phyloP scores from a whole-genome alignment of 495 filamentous ascomycete species.

The Penicillium lividum region DNA sequence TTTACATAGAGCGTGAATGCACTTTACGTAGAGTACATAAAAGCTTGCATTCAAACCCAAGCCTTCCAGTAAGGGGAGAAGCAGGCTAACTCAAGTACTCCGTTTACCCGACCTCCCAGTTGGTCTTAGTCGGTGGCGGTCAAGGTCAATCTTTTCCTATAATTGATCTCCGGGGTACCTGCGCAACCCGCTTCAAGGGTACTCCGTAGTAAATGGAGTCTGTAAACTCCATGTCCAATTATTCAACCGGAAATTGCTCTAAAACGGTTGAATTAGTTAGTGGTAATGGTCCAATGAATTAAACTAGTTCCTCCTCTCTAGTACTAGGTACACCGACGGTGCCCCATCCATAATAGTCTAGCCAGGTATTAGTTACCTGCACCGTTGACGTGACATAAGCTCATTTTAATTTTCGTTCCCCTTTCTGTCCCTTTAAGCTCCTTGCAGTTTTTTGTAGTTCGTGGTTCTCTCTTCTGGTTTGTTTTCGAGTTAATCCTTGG shows the following conservation, averaged over 20 bases:
- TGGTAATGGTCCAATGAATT: background rate
- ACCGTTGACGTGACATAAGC: constrained; percentile 19
- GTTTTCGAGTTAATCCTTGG: constrained; percentile 1
- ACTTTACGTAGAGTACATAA: background rate
- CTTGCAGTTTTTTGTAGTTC: constrained; percentile 6
- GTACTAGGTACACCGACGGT: constrained; percentile 2
- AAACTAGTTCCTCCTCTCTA: background rate
- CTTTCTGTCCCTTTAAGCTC: constrained; percentile 10
- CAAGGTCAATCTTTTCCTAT: constrained; percentile 10
- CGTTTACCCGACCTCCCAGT: background rate
- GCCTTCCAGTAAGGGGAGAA: background rate
- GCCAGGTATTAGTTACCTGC: constrained; percentile 9
- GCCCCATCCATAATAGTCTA: constrained; percentile 4
- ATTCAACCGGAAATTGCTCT: constrained; percentile 6
- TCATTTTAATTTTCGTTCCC: constrained; percentile 15
- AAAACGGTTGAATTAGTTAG: background rate
- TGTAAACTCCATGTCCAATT: background rate
- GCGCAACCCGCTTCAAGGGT: constrained; percentile 16
- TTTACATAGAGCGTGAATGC: constrained; percentile 17
- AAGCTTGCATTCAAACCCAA: too few relatives aligned
- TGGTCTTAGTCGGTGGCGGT: constrained; percentile 1
- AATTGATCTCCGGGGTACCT: constrained; percentile 18
- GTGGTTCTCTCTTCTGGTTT: constrained; percentile 1
- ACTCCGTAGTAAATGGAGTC: background rate
- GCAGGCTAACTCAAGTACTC: background rate